Evolutionary conservation across 129 eudicot species (phyloP).

Genomic region (Tagetes erecta): DNA sequence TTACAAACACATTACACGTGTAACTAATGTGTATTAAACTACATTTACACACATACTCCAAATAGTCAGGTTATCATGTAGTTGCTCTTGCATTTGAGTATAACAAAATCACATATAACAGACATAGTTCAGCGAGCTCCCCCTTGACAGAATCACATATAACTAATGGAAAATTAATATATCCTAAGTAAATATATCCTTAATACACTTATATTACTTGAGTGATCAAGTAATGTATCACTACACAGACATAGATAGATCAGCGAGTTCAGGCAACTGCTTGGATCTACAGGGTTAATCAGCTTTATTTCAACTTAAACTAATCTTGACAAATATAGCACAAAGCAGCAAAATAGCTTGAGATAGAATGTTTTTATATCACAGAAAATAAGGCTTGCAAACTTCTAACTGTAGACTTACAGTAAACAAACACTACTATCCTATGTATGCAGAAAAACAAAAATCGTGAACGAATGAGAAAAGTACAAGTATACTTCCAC

Average conservation of each 20-base stretch:
- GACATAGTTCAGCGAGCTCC: too few species aligned
- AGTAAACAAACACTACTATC: background rate
- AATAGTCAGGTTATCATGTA: conserved; percentile 10
- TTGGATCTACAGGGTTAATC: background rate
- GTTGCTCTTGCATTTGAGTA: conserved; percentile 14
- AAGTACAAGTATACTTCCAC: conserved; percentile 1
- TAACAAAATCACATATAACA: background rate
- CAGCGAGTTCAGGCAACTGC: conserved; percentile 4
- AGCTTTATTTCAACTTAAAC: background rate
- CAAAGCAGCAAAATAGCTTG: conserved; percentile 7
- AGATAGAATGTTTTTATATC: conserved; percentile 8
- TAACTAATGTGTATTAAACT: background rate
- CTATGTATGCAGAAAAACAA: background rate
- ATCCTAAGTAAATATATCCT: background rate
- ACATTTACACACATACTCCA: conserved; percentile 19
- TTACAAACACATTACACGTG: conserved; percentile 6
- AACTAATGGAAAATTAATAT: too few species aligned
- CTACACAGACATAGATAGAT: background rate
- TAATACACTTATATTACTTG: conserved; percentile 2
- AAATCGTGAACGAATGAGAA: background rate
- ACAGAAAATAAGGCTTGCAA: background rate
- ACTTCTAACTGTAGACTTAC: background rate
- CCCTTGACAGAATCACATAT: too few species aligned
- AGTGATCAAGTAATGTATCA: conserved; percentile 10
- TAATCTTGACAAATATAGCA: conserved; percentile 1